Conservation (phyloP, 805 yeast species). For the Pichia cabralensis region DNA sequence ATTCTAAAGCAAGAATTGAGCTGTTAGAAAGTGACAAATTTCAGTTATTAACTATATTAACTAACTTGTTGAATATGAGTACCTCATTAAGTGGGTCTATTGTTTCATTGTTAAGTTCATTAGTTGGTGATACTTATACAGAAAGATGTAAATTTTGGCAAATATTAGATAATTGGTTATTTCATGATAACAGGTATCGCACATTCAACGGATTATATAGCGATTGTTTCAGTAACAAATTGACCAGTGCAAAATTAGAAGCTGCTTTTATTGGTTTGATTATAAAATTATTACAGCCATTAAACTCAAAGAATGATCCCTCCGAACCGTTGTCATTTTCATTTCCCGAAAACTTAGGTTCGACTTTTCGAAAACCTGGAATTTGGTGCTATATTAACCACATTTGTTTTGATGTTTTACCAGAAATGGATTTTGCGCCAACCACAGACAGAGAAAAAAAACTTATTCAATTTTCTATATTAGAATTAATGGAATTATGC, state of each 20-base stretch:
- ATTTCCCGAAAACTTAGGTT: slow-evolving; percentile 59
- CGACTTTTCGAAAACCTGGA: slow-evolving; percentile 51
- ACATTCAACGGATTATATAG: slow-evolving; percentile 21
- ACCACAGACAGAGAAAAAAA: slow-evolving; percentile 26
- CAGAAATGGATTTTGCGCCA: slow-evolving; percentile 34
- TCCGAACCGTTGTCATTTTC: slow-evolving; percentile 34
- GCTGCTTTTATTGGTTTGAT: slow-evolving; percentile 54
- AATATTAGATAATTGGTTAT: slow-evolving; percentile 62
- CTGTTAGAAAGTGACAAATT: slow-evolving; percentile 25
- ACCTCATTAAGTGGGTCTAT: slow-evolving; percentile 36
- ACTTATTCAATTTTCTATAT: slow-evolving; percentile 43
- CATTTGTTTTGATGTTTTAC: slow-evolving; percentile 55
- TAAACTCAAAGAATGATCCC: slow-evolving; percentile 19
- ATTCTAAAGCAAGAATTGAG: slow-evolving; percentile 25
- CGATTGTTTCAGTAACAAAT: slow-evolving; percentile 23
- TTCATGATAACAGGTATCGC: slow-evolving; percentile 22
- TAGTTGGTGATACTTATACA: slow-evolving; percentile 37
- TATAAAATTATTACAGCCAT: slow-evolving; percentile 26
- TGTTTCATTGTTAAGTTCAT: slow-evolving; percentile 45
- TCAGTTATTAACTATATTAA: slow-evolving; percentile 20
- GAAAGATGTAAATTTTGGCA: slow-evolving; percentile 50
- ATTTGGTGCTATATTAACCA: slow-evolving; percentile 76
- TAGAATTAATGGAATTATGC: slow-evolving; percentile 40
- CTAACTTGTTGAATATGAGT: slow-evolving; percentile 19
- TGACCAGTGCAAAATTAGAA: slow-evolving; percentile 4